Evolutionary conservation across 2,329 filamentous ascomycete species (phyloP).

Genomic region (Raffaelea arxii): DNA sequence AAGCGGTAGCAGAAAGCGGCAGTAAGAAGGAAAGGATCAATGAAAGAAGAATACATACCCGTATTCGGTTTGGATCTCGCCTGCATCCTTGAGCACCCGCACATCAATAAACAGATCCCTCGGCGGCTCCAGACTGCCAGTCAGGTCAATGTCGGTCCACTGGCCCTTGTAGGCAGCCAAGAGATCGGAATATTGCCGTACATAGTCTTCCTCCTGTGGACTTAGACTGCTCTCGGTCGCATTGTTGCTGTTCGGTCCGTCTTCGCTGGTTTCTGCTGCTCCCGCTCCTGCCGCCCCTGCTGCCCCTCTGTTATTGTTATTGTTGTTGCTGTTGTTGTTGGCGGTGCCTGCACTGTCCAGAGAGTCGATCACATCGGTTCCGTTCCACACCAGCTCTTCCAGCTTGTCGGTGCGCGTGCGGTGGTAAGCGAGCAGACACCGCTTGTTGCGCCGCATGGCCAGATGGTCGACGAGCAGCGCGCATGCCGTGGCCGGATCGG

Average conservation of each 20-base stretch:
- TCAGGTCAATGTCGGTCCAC: conserved; percentile 96
- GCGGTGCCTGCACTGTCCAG: conserved; percentile 19
- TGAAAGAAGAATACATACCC: conserved; percentile 66
- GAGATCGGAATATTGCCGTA: conserved; percentile 82
- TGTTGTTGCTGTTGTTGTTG: conserved; percentile 19
- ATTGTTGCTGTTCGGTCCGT: too few relatives aligned
- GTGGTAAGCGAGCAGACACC: conserved; percentile 90
- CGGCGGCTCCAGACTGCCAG: conserved; percentile 88
- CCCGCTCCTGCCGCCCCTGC: neutral
- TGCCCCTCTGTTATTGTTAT: neutral
- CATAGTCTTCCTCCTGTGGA: conserved; percentile 94
- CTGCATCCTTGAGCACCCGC: conserved; percentile 87
- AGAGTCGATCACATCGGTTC: conserved; percentile 66
- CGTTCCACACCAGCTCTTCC: conserved; percentile 89
- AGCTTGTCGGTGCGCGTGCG: conserved; percentile 82
- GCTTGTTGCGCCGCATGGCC: conserved; percentile 91
- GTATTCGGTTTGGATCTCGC: conserved; percentile 98
- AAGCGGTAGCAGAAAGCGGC: too few relatives aligned
- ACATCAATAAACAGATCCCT: conserved; percentile 95
- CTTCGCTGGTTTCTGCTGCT: conserved; percentile 38
- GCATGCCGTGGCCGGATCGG: conserved; percentile 76
- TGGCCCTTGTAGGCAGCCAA: conserved; percentile 95
- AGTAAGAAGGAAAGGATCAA: too few relatives aligned
- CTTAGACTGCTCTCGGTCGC: conserved; percentile 86
- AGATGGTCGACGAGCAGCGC: conserved; percentile 88